Conservation (phyloP, 2,329 filamentous ascomycete species). For the Lomentospora prolificans region DNA sequence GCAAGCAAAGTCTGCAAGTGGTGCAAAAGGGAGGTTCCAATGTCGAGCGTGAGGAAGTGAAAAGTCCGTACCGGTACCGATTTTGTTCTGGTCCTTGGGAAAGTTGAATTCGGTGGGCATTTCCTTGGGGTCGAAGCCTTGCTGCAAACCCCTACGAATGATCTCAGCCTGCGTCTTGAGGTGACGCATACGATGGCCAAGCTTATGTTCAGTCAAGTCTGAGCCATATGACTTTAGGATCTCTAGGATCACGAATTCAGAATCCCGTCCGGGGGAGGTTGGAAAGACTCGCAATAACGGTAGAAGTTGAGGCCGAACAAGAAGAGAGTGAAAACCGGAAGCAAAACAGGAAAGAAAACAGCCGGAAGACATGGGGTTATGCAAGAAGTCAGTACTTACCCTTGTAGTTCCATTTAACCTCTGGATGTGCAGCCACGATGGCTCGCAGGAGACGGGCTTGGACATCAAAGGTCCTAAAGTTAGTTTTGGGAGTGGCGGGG, state of each 20-base stretch:
- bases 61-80: conserved; percentile 18
- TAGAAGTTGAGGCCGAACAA: conserved; percentile 5
- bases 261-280: conserved; percentile 2
- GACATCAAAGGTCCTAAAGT: conserved; percentile 51
- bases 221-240: conserved; percentile 37
- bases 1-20: too few species aligned
- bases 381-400: conserved; percentile 33
- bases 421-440: conserved; percentile 46
- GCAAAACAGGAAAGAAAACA: neutral
- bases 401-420: conserved; percentile 48
- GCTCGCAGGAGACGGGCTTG: conserved; percentile 51
- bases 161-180: conserved; percentile 31
- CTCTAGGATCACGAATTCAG: conserved; percentile 22
- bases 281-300: conserved; percentile 8
- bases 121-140: conserved; percentile 31
- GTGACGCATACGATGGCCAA: conserved; percentile 43
- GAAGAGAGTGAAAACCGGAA: conserved; percentile 2
- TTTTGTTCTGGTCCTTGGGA: conserved; percentile 26
- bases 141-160: conserved; percentile 24
- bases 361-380: conserved; percentile 5
- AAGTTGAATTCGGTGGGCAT: conserved; percentile 26
- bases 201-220: conserved; percentile 34
- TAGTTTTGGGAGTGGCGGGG: conserved; percentile 30
- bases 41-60: too few species aligned
- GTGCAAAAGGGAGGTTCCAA: too few species aligned